Percentiles rank a stretch among this genome's conserved stretches.
Conservation (phyloP, 2,329 filamentous ascomycete species). For the Tricladium varicosporioides region DNA sequence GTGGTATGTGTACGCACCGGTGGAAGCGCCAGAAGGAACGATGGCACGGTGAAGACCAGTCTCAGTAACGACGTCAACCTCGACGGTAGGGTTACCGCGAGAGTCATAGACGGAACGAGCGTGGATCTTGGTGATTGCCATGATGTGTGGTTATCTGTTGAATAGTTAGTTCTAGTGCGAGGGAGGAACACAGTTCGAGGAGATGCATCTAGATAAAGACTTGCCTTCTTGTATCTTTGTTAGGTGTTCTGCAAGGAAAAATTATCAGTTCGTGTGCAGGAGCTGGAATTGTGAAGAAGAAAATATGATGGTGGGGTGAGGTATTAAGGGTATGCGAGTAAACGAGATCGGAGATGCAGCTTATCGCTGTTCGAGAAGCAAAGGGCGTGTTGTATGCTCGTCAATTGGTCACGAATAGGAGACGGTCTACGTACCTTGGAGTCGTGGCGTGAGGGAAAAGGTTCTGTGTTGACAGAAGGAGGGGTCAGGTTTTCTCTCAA, state of each 20-base stretch:
- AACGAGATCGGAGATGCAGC: slow-evolving; percentile 19
- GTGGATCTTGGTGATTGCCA: slow-evolving; percentile 90
- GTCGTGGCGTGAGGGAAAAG: neutral
- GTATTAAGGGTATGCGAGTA: slow-evolving; percentile 10
- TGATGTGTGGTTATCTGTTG: slow-evolving; percentile 48
- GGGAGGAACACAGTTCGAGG: neutral
- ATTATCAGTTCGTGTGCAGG: slow-evolving; percentile 24
- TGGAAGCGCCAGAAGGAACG: slow-evolving; percentile 94
- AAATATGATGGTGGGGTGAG: slow-evolving; percentile 26
- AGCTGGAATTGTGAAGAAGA: slow-evolving; percentile 18
- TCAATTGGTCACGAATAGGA: slow-evolving; percentile 8
- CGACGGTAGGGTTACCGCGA: slow-evolving; percentile 95
- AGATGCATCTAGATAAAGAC: neutral
- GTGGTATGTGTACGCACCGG: slow-evolving; percentile 58
- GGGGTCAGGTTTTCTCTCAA: neutral
- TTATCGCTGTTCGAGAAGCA: slow-evolving; percentile 7
- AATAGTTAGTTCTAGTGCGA: slow-evolving; percentile 13
- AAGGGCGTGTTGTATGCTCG: neutral
- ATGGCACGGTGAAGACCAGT: slow-evolving; percentile 96
- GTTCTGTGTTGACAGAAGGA: neutral
- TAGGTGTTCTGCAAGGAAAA: slow-evolving; percentile 11
- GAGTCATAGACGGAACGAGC: slow-evolving; percentile 98
- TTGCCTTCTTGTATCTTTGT: slow-evolving; percentile 18
- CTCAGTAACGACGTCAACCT: slow-evolving; percentile 96
- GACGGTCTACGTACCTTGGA: neutral